Base-by-base conservation (phyloP, 1,284 basidiomycete genomes). In the Erythrobasidium hasegawianum region DNA sequence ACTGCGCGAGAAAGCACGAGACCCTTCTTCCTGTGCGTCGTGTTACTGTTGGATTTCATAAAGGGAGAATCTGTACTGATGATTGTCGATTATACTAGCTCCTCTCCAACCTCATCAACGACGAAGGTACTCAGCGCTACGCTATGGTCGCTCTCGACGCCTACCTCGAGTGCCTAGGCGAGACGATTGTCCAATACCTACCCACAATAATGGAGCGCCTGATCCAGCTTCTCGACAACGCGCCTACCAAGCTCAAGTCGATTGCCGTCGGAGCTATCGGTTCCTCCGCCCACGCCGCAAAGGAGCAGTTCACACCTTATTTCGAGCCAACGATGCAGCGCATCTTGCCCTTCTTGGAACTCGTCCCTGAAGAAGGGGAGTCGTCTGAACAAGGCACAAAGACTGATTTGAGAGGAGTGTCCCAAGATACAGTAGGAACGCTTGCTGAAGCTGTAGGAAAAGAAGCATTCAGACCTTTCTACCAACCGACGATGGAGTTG, bases 241-340 rank as follows among this genome's bases (percentile, higher is more conserved):
- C 92, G 2, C 87, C 92, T 26, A 79, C 90, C 68, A 77, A 86
- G 40, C 87, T 98, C 78, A 97, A 98, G 81, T 84, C 91, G 49
- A 94, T 97, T 71, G 91, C 98, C 74, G 95, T 92, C 55, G 96
- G 96, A 26, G 96, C 96, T 27, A 97, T 99, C 74, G 96, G 96
- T 50, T 94, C 90, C 72, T 95, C 96, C 26, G 95, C 96, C 1
- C 95, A 98, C 78, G 95, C 96, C n/a, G 91, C 95, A 62, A 92
- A 92, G 78, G 86, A 84, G 54, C 86, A 86, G 71, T 98, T 99
- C 82, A 79, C 88, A 59, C 94, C 93, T 2, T 98, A 97, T 83
- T 98, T 99, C 82, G 84, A 88, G 73, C 87, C 89, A 52, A 93
- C 90, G 64, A 95, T 98, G 87, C 82, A 85, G 72, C 87, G 87